Percentiles rank a stretch among this genome's conserved stretches.
Evolutionary conservation across 2,329 filamentous ascomycete genomes (phyloP).

Genomic region (Grosmannia huntii): DNA sequence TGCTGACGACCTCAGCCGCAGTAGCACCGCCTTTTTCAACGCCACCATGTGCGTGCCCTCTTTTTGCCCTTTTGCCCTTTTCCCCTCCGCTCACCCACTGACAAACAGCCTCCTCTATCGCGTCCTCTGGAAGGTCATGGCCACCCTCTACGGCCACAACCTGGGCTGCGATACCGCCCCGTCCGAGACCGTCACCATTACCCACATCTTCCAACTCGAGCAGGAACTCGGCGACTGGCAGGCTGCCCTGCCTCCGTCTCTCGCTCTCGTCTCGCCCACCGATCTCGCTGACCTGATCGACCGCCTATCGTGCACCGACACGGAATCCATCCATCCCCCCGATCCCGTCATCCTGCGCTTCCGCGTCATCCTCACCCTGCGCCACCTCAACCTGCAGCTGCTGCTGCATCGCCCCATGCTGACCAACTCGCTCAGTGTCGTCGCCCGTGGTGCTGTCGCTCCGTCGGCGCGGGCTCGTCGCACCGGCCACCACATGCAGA

Average conservation of each 20-base stretch:
- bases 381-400: slow-evolving; percentile 21
- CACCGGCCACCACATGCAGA: not conserved
- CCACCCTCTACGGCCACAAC: slow-evolving; percentile 26
- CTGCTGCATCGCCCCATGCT: slow-evolving; percentile 19
- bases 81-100: not conserved
- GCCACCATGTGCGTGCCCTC: slow-evolving; percentile 23
- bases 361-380: slow-evolving; percentile 18
- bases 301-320: not conserved
- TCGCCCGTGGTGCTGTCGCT: slow-evolving; percentile 12
- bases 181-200: slow-evolving; percentile 17
- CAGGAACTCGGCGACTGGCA: slow-evolving; percentile 26
- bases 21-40: slow-evolving; percentile 17
- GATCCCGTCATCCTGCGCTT: slow-evolving; percentile 15
- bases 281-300: not conserved
- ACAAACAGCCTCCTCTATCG: slow-evolving; percentile 12
- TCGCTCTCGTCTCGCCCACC: slow-evolving; percentile 12
- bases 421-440: not conserved
- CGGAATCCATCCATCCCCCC: slow-evolving; percentile 2
- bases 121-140: slow-evolving; percentile 18
- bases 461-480: slow-evolving; percentile 11
- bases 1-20: not conserved
- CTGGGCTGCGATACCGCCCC: slow-evolving; percentile 21
- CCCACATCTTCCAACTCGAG: slow-evolving; percentile 24
- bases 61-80: no score
- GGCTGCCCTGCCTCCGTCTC: slow-evolving; percentile 16